Evolutionary conservation across 768 basidiomycete species (phyloP), one percentile per base, ranked within the genome.

Genomic region (Tephrocybe sp.): DNA sequence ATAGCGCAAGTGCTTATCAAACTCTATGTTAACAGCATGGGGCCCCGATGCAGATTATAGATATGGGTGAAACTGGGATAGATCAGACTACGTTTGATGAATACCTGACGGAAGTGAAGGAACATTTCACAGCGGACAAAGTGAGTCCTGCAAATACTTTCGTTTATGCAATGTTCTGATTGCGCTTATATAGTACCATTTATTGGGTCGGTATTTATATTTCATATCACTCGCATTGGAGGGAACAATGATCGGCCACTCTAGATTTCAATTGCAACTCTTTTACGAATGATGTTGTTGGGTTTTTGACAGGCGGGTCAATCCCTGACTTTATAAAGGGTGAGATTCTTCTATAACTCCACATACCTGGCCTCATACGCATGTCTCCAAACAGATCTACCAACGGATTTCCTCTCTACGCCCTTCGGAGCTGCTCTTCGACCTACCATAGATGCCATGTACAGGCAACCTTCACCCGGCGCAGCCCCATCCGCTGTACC

Each of bases 191-290:
- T 34, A 92, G 90, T 93, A 93, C 61, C 91, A 93, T 65, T 73
- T 92, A n/a, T 66, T 92, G 76, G 87, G 89, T 88, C 26, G 7
- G 12, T 51, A 66, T 45, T 34, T 17, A 9, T 26, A 8, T 32
- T 1, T 12, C 31, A 5, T 26, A 31, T 5, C 1, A 14, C 8
- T 32, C 6, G 1, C 14, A 32, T 32, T 17, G 14, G 14, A 39
- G 12, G 16, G 6, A 22, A 32, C 13, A n/a, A 7, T 41, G 36
- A 52, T 43, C 33, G 23, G 13, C 13, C 17, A 32, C 17, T 6
- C 12, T 55, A 87, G 92, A 96, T 38, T 95, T 95, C 58, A 97
- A 97, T 61, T 97, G 94, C 68, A 98, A 98, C 66, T 88, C 90
- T 1, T 98, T 98, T 58, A 94, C 92, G 2, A 91, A 87, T 52